Conservation (phyloP, 2,329 filamentous ascomycete species). For the Arthrobotrys iridis region DNA sequence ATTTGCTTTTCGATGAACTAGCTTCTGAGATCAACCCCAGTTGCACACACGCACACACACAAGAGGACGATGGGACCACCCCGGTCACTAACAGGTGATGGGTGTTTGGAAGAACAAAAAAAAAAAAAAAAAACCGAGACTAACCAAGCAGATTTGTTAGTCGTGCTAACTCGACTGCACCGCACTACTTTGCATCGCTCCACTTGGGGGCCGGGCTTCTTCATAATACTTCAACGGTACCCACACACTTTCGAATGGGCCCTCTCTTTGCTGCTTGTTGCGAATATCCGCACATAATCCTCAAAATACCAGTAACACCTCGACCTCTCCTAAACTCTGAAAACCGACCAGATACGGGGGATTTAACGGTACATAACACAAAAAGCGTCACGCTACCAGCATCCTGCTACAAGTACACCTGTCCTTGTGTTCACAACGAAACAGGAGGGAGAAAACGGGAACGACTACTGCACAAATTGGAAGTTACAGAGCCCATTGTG, state of each 20-base stretch:
- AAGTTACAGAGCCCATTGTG: conserved; percentile 27
- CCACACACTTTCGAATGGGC: conserved; percentile 34
- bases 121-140: conserved; percentile 34
- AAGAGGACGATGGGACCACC: conserved; percentile 38
- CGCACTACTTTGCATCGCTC: conserved; percentile 21
- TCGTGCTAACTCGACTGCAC: conserved; percentile 8
- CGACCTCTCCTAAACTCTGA: conserved; percentile 25
- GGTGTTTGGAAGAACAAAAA: conserved; percentile 46
- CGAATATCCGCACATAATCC: conserved; percentile 32
- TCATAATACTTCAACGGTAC: conserved; percentile 53
- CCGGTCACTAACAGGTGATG: conserved; percentile 50
- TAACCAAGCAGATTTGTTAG: conserved; percentile 16
- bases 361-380: conserved; percentile 34
- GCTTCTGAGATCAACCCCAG: conserved; percentile 44
- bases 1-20: conserved; percentile 49
- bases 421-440: conserved; percentile 52
- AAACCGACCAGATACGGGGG: conserved; percentile 37
- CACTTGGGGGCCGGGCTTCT: conserved; percentile 16
- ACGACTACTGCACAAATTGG: conserved; percentile 51
- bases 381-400: conserved; percentile 23
- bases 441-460: conserved; percentile 49
- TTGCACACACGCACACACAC: conserved; percentile 17
- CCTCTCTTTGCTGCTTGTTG: conserved; percentile 23
- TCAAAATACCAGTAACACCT: conserved; percentile 20
- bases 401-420: conserved; percentile 42